These are phyloP conservation scores for Aspergillus melleus DNA, from an alignment of 2,329 filamentous ascomycete species.

Conservation along the genomic window DNA sequence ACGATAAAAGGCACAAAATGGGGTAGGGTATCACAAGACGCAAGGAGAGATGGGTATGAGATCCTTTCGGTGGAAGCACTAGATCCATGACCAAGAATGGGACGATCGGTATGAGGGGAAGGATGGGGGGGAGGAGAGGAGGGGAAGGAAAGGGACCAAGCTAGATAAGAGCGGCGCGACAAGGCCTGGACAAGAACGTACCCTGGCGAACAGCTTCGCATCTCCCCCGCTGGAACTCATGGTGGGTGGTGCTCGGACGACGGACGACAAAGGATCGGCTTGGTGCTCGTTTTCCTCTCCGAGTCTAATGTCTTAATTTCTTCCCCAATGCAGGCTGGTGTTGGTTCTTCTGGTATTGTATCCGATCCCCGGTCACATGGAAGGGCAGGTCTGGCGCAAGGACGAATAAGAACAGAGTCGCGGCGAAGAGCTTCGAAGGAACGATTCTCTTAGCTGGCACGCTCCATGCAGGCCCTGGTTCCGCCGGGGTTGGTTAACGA, in stretches of 20 bases:
- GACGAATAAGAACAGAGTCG: background rate
- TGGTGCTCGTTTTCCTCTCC: background rate
- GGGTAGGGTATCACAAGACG: background rate
- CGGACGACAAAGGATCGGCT: background rate
- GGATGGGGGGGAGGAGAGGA: background rate
- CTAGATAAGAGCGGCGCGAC: slow-evolving; percentile 5
- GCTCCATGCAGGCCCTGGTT: background rate
- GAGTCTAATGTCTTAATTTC: background rate
- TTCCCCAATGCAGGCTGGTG: background rate
- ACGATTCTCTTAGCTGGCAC: background rate
- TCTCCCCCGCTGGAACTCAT: slow-evolving; percentile 78
- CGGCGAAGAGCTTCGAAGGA: background rate
- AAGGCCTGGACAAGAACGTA: slow-evolving; percentile 53
- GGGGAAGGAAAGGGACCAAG: background rate
- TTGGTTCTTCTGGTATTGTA: background rate
- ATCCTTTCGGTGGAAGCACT: background rate
- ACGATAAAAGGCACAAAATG: background rate
- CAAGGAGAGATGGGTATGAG: background rate
- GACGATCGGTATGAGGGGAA: slow-evolving; percentile 4
- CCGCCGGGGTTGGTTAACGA: background rate
- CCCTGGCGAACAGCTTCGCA: slow-evolving; percentile 98
- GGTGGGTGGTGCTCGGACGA: slow-evolving; percentile 24
- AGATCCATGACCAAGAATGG: slow-evolving; percentile 10
- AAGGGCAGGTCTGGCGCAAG: background rate
- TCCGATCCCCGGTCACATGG: slow-evolving; percentile 23